These are phyloP conservation scores for Stentor coeruleus DNA, from an alignment of 73 alveolate species.

Conservation along the genomic window DNA sequence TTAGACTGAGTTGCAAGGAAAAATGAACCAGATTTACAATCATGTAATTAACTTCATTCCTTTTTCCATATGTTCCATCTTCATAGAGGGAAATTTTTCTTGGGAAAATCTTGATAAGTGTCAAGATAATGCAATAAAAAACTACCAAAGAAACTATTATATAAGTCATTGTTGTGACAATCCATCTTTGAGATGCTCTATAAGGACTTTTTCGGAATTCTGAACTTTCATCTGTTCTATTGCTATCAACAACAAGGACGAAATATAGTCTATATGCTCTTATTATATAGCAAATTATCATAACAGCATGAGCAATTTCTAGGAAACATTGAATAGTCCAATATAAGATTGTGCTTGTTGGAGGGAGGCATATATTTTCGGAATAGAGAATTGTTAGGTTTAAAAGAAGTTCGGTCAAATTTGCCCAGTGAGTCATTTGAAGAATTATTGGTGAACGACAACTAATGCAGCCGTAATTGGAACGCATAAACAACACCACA, in stretches of 20 bases:
- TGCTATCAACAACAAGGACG: background rate
- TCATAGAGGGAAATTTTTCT: background rate
- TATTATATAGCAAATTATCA: background rate
- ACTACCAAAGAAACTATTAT: too few species aligned
- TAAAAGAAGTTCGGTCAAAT: background rate
- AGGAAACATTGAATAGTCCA: background rate
- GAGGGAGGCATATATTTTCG: too few species aligned
- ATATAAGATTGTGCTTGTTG: background rate
- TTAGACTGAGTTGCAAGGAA: background rate
- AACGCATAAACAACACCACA: background rate
- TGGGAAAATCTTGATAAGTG: background rate
- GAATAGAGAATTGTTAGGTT: background rate
- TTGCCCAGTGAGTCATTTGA: conserved; percentile 19
- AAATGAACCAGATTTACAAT: background rate
- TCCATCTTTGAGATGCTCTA: background rate
- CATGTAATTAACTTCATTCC: background rate
- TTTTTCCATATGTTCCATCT: background rate
- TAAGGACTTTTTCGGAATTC: background rate
- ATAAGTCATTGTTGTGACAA: too few species aligned
- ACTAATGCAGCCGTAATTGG: background rate
- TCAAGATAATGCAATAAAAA: too few species aligned
- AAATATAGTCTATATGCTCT: background rate
- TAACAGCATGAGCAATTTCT: background rate
- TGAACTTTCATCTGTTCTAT: background rate
- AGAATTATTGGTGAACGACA: conserved; percentile 12